phyloP scores from a whole-genome alignment of 371 early-diverging fungal species.

The Rhizopus delemar region DNA sequence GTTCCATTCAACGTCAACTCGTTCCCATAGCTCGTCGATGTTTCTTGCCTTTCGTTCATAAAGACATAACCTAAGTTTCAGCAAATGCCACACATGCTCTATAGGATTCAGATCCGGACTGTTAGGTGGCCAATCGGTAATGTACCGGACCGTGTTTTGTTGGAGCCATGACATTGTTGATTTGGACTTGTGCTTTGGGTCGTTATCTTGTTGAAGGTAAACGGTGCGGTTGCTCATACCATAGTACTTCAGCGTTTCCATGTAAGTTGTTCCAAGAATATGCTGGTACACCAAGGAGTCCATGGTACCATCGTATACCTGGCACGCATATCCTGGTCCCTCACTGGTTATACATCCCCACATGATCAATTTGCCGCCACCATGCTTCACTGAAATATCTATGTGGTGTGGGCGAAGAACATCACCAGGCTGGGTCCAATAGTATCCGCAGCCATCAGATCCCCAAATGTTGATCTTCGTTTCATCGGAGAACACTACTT shows the following conservation, averaged over 20 bases:
- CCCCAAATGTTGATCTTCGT: constrained; percentile 26
- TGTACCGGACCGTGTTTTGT: neutral
- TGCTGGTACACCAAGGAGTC: neutral
- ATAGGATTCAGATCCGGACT: too few relatives aligned
- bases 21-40: too few relatives aligned
- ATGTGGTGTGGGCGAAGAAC: neutral
- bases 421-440: neutral
- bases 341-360: constrained; percentile 2
- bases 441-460: constrained; percentile 8
- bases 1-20: too few relatives aligned
- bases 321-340: constrained; percentile 3
- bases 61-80: too few relatives aligned
- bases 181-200: constrained; percentile 6
- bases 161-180: neutral
- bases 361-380: constrained; percentile 1
- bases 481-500: constrained; percentile 31
- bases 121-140: too few relatives aligned
- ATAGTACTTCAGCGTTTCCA: neutral
- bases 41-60: too few relatives aligned
- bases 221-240: neutral
- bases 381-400: constrained; percentile 4
- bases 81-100: too few relatives aligned
- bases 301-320: constrained; percentile 4
- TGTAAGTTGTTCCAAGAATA: neutral
- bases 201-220: constrained; percentile 5